Conservation (phyloP, 345 rosid species). For the Fremontodendron californicum region DNA sequence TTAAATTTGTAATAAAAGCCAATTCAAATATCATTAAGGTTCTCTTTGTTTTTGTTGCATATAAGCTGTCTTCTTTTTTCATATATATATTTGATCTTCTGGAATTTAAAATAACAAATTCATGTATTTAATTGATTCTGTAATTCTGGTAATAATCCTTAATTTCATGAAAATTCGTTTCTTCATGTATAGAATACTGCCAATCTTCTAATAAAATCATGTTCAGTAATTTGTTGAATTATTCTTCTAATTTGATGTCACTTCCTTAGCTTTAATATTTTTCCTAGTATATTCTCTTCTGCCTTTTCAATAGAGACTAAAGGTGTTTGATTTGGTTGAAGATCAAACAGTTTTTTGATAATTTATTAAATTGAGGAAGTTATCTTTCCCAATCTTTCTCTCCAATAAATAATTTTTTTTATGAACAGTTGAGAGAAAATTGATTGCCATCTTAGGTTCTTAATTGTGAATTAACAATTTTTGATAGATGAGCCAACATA, state of each 20-base stretch:
- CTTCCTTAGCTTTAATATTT: background rate
- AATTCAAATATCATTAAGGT: background rate
- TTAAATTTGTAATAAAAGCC: background rate
- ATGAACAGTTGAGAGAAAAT: background rate
- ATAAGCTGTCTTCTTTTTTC: background rate
- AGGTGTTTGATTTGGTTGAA: background rate
- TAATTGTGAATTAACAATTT: too few species aligned
- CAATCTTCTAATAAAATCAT: background rate
- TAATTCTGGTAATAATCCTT: background rate
- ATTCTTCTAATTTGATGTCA: background rate
- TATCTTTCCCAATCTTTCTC: background rate
- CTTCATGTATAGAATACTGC: background rate
- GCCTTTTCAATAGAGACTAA: background rate
- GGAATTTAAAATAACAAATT: background rate
- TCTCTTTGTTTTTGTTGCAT: background rate
- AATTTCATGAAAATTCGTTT: background rate
- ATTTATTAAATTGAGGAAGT: background rate
- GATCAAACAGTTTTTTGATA: background rate
- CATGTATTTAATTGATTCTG: background rate
- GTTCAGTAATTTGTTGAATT: background rate
- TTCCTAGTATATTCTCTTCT: background rate
- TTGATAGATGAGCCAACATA: too few species aligned
- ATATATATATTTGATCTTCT: background rate
- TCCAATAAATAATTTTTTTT: background rate
- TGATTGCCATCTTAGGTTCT: background rate